Evolutionary conservation across 495 filamentous ascomycete genomes (phyloP).

Genomic region (Penicillium antarcticum): DNA sequence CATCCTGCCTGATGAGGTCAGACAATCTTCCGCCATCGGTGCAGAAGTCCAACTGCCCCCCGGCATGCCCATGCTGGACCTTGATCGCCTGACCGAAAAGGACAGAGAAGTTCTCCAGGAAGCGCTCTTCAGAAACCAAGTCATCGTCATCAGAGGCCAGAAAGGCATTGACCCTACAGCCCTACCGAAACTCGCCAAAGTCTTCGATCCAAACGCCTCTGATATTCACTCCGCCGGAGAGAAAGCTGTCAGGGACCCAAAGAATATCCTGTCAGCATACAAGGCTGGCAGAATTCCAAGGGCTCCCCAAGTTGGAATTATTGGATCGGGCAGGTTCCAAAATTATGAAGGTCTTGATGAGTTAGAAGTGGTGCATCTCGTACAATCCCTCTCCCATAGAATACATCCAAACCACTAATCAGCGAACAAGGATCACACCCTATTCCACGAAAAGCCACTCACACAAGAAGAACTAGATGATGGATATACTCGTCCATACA

Average conservation of each 20-base stretch:
- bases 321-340: constrained; percentile 8
- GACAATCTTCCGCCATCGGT: constrained; percentile 9
- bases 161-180: constrained; percentile 11
- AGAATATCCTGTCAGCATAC: constrained; percentile 14
- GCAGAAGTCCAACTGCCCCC: constrained; percentile 10
- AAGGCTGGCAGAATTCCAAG: constrained; percentile 12
- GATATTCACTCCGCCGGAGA: constrained; percentile 10
- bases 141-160: constrained; percentile 7
- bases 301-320: constrained; percentile 12
- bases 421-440: constrained; percentile 3
- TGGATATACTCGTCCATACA: constrained; percentile 8
- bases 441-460: constrained; percentile 7
- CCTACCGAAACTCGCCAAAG: constrained; percentile 8
- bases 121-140: constrained; percentile 11
- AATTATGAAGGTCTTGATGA: constrained; percentile 8
- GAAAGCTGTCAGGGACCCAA: constrained; percentile 13
- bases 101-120: constrained; percentile 5
- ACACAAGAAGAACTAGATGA: not conserved
- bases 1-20: constrained; percentile 1
- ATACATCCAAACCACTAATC: not conserved
- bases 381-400: not conserved
- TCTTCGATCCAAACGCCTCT: constrained; percentile 13
- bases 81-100: constrained; percentile 2
- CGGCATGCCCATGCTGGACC: constrained; percentile 5
- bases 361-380: constrained; percentile 8